A percentile compares a stretch with the other conserved stretches of the same genome.
Evolutionary conservation across 1,284 basidiomycete genomes (phyloP).

Genomic region (Stygiomarasmius scandens): DNA sequence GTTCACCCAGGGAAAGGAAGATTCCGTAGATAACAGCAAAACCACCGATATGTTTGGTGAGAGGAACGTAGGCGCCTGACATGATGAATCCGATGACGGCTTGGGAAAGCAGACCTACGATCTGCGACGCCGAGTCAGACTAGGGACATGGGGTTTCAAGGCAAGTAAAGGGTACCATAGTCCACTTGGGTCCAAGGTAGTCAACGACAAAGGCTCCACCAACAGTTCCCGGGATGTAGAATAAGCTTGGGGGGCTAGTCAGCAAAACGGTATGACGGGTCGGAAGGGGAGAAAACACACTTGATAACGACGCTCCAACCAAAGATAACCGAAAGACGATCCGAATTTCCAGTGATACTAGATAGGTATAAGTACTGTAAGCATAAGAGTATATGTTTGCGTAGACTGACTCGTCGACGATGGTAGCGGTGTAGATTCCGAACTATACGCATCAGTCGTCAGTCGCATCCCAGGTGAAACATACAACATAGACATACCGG

Average conservation of each 20-base stretch:
- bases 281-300: constrained; percentile 39
- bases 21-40: constrained; percentile 91
- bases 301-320: constrained; percentile 82
- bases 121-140: too few relatives aligned
- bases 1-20: constrained; percentile 85
- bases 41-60: constrained; percentile 69
- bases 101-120: constrained; percentile 70
- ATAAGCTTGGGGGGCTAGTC: too few relatives aligned
- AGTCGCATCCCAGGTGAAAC: constrained; percentile 8
- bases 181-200: constrained; percentile 72
- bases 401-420: constrained; percentile 60
- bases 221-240: constrained; percentile 76
- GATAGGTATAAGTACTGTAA: neutral
- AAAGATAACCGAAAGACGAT: constrained; percentile 60
- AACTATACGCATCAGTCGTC: constrained; percentile 53
- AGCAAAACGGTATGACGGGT: neutral
- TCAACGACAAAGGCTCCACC: constrained; percentile 81
- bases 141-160: too few relatives aligned
- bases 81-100: constrained; percentile 82
- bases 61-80: constrained; percentile 68
- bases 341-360: constrained; percentile 60
- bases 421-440: constrained; percentile 82
- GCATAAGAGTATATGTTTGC: too few relatives aligned
- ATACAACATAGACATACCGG: constrained; percentile 27
- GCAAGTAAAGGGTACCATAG: too few relatives aligned